Conservation (phyloP, 192 early-diverging fungal genomes). For the Thoreauomyces humboldtii region DNA sequence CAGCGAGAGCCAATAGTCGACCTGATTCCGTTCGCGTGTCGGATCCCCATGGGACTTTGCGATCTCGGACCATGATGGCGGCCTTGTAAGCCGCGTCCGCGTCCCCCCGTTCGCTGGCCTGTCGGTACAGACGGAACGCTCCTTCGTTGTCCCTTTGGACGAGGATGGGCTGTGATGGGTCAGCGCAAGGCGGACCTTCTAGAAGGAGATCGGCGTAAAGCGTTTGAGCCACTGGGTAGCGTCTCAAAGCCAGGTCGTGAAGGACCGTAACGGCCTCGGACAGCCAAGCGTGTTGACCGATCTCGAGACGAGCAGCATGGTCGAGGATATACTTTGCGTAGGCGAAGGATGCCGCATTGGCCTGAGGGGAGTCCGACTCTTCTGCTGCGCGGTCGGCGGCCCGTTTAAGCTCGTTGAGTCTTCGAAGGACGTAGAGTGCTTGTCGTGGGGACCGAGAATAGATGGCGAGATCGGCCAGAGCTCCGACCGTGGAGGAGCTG, state of each 20-base stretch:
- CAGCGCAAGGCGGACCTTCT: background rate
- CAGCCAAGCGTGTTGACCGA: background rate
- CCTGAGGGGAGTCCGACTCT: background rate
- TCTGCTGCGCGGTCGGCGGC: background rate
- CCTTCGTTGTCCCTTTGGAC: constrained; percentile 11
- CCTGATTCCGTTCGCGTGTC: background rate
- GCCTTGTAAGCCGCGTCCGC: constrained; percentile 7
- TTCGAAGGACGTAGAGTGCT: constrained; percentile 8
- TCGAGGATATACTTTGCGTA: constrained; percentile 12
- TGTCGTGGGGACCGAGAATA: background rate
- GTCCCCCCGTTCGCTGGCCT: background rate
- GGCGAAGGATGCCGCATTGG: background rate
- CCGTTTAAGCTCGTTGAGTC: constrained; percentile 8
- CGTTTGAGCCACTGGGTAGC: background rate
- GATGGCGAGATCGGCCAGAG: constrained; percentile 4
- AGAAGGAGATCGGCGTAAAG: background rate
- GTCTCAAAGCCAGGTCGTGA: background rate
- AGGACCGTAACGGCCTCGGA: constrained; percentile 8
- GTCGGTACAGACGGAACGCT: constrained; percentile 9
- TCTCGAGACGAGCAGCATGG: background rate
- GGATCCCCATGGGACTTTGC: background rate
- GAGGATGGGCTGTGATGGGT: constrained; percentile 3
- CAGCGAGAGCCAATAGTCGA: background rate
- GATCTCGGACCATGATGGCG: constrained; percentile 11
- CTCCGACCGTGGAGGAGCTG: background rate